phyloP scores from a whole-genome alignment of 352 stramenopile genomes.

The Pythium phragmiticola region DNA sequence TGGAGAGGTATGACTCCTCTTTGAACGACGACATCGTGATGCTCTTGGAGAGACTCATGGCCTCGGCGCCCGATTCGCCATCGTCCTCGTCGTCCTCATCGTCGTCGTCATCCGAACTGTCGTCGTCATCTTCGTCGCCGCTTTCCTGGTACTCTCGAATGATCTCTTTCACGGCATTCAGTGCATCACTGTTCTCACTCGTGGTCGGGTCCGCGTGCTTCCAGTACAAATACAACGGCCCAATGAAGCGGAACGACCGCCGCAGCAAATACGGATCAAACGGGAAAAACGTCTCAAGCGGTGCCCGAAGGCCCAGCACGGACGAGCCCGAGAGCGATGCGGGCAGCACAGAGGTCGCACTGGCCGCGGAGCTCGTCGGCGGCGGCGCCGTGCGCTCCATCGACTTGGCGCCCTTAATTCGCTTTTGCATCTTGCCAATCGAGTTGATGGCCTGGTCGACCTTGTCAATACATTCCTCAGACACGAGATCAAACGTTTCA shows the following conservation, averaged over 20 bases:
- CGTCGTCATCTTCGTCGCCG: conserved; percentile 46
- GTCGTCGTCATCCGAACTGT: conserved; percentile 31
- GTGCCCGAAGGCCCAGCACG: conserved; percentile 54
- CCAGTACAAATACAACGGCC: conserved; percentile 94
- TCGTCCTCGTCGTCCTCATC: conserved; percentile 30
- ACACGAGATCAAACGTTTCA: conserved; percentile 76
- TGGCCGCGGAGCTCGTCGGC: conserved; percentile 25
- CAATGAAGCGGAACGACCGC: conserved; percentile 92
- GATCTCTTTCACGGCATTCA: conserved; percentile 62
- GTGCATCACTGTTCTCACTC: conserved; percentile 60
- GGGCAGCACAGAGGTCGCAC: conserved; percentile 19
- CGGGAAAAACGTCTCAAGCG: conserved; percentile 93
- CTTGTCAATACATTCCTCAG: conserved; percentile 68
- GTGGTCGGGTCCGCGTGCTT: conserved; percentile 83
- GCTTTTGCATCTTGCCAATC: conserved; percentile 35
- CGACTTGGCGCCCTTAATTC: conserved; percentile 41
- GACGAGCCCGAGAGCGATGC: conserved; percentile 24
- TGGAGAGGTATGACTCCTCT: conserved; percentile 45
- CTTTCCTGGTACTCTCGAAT: conserved; percentile 58
- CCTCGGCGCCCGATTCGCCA: conserved; percentile 38
- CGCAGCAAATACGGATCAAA: conserved; percentile 97
- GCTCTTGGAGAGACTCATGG: conserved; percentile 63
- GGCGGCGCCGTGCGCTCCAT: conserved; percentile 70
- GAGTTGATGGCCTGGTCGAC: conserved; percentile 71
- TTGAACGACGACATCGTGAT: conserved; percentile 42